Conservation (phyloP, 2,329 filamentous ascomycete genomes). For the Phyllosticta citriasiana region DNA sequence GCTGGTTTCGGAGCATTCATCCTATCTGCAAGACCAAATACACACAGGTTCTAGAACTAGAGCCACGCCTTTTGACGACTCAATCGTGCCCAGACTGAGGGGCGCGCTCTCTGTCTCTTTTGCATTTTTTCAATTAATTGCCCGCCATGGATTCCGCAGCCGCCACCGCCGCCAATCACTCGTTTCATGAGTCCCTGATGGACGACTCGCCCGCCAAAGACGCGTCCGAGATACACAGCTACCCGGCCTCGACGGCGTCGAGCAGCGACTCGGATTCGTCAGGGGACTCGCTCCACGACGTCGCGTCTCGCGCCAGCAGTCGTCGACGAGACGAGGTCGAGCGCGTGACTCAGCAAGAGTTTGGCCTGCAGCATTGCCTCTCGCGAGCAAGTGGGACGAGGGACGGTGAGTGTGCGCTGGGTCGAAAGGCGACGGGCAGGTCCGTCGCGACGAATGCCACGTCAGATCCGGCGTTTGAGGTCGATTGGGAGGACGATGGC, state of each 20-base stretch:
- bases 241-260: neutral
- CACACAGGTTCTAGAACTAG: neutral
- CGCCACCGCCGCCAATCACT: neutral
- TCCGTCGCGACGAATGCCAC: conserved; percentile 27
- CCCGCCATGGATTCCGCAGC: neutral
- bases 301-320: neutral
- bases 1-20: neutral
- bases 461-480: conserved; percentile 53
- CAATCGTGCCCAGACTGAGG: neutral
- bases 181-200: neutral
- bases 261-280: neutral
- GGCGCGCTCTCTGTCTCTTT: neutral
- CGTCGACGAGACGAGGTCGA: neutral
- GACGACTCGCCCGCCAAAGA: neutral
- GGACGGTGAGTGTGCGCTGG: neutral
- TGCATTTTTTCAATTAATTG: neutral
- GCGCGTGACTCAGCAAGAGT: neutral
- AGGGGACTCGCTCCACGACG: neutral
- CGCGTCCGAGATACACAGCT: neutral
- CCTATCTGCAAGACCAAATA: neutral
- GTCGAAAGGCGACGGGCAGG: conserved; percentile 1
- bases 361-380: neutral
- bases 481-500: conserved; percentile 59
- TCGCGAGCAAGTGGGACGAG: conserved; percentile 2
- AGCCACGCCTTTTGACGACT: neutral